A percentile compares a stretch with the other conserved stretches of the same genome.
Evolutionary conservation across 257 asterid genomes (phyloP).

Genomic region (Lycium ferocissimum): DNA sequence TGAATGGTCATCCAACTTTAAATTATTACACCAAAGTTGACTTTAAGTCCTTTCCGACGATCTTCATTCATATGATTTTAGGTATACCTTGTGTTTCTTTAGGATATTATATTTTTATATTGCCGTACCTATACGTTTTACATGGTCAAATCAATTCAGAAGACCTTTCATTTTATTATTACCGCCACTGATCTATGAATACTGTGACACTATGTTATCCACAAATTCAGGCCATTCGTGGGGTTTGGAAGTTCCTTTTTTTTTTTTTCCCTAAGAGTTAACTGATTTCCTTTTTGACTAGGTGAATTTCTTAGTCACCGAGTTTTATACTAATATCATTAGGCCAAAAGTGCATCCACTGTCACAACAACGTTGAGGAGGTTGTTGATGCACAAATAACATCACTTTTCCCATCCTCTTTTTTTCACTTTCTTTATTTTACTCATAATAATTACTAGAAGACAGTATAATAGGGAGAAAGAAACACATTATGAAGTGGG

Average conservation of each 20-base stretch:
- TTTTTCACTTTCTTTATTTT: no score
- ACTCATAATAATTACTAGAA: no score
- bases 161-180: neutral
- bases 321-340: neutral
- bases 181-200: neutral
- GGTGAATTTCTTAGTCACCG: conserved; percentile 12
- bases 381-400: no score
- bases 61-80: neutral
- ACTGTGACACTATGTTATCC: neutral
- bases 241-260: neutral
- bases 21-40: neutral
- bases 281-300: neutral
- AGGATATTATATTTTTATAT: neutral
- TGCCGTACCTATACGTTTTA: neutral
- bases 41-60: no score
- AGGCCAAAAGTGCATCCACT: no score
- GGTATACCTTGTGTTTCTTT: neutral
- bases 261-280: neutral
- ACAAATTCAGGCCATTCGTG: neutral
- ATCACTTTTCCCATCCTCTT: no score
- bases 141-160: neutral
- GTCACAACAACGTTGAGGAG: no score
- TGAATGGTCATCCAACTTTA: neutral
- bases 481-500: no score
- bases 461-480: no score